Percentiles rank a stretch among this genome's conserved stretches.
Conservation (phyloP, 495 filamentous ascomycete species). For the Trichoderma gamsii region DNA sequence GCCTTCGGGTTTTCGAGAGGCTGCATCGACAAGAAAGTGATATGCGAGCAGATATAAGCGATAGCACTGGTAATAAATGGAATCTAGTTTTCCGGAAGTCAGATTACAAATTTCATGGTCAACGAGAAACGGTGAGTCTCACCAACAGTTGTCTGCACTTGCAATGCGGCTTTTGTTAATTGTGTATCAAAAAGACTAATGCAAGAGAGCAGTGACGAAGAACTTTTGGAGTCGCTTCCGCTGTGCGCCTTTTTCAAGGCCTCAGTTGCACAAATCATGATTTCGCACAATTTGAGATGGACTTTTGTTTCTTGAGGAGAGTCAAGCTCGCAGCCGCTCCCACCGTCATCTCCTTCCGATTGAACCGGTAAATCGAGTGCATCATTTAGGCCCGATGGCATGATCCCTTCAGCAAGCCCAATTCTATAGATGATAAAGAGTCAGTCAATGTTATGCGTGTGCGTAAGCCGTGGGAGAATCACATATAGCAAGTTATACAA, state of each 20-base stretch:
- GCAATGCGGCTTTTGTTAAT: not conserved
- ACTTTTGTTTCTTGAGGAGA: conserved; percentile 30
- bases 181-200: not conserved
- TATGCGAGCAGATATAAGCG: conserved; percentile 37
- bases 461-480: not conserved
- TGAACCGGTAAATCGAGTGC: conserved; percentile 21
- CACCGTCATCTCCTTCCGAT: conserved; percentile 15
- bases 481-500: conserved; percentile 21
- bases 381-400: conserved; percentile 29
- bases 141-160: not conserved
- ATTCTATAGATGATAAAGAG: not conserved
- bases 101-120: not conserved
- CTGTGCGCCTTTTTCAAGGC: conserved; percentile 11
- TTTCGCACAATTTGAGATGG: conserved; percentile 34
- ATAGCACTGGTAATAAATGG: conserved; percentile 30
- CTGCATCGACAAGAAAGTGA: conserved; percentile 39
- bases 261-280: conserved; percentile 28
- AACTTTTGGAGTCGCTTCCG: not conserved
- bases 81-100: conserved; percentile 22
- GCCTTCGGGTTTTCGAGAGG: conserved; percentile 26
- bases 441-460: not conserved
- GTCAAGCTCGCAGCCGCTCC: conserved; percentile 21
- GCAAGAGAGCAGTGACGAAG: not conserved
- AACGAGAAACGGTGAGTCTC: not conserved
- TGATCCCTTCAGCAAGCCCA: conserved; percentile 37